Conservation (phyloP, 2,329 filamentous ascomycete species). For the Orbilia oligospora region DNA sequence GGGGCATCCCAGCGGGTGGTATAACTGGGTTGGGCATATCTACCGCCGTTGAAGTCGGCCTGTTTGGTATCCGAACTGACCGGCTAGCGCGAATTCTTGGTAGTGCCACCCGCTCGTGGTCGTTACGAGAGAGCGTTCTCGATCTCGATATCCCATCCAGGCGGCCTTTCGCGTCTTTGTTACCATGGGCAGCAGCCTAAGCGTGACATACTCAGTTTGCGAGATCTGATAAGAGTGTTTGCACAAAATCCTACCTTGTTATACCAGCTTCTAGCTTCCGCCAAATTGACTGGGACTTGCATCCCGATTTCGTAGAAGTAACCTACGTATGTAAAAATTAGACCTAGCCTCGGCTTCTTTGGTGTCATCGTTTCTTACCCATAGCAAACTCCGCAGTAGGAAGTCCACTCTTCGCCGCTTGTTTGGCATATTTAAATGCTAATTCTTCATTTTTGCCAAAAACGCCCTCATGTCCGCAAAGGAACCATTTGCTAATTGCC, state of each 20-base stretch:
- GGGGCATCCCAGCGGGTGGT: conserved; percentile 26
- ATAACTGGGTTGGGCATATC: conserved; percentile 59
- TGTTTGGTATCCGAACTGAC: conserved; percentile 49
- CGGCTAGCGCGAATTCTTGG: conserved; percentile 77
- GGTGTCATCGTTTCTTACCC: conserved; percentile 67
- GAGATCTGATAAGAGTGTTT: neutral
- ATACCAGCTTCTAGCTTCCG: conserved; percentile 90
- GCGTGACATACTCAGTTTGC: conserved; percentile 65
- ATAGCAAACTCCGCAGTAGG: conserved; percentile 95
- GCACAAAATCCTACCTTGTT: conserved; percentile 65
- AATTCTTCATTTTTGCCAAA: conserved; percentile 97
- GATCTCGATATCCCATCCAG: conserved; percentile 87
- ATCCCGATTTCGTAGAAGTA: conserved; percentile 99
- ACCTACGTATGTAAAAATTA: conserved; percentile 66
- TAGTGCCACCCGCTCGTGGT: conserved; percentile 93
- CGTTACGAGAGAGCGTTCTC: conserved; percentile 86
- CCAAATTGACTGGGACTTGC: conserved; percentile 84
- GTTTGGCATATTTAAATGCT: conserved; percentile 89
- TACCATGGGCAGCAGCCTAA: conserved; percentile 88
- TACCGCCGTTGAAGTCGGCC: conserved; percentile 43
- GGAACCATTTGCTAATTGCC: conserved; percentile 97
- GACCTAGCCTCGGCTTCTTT: neutral
- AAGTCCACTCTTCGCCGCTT: conserved; percentile 84
- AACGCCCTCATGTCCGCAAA: conserved; percentile 91
- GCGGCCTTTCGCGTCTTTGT: conserved; percentile 85